Evolutionary conservation across 2,329 filamentous ascomycete species (phyloP).

Genomic region (Penicillium vulpinum): DNA sequence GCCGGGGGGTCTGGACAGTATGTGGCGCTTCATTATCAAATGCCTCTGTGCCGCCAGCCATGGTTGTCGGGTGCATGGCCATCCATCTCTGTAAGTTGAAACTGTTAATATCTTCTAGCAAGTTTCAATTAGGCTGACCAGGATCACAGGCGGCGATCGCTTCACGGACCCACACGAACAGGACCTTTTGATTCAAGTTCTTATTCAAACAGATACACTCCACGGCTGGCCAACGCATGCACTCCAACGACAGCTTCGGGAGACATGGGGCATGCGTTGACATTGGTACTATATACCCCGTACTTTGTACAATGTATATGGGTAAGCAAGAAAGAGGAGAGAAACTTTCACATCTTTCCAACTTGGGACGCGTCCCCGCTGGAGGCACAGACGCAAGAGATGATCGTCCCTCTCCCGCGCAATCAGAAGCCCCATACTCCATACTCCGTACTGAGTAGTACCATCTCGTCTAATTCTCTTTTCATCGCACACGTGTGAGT

Average conservation of each 20-base stretch:
- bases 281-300: background rate
- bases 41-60: constrained; percentile 22
- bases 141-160: constrained; percentile 23
- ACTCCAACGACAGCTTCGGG: constrained; percentile 20
- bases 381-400: background rate
- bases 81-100: constrained; percentile 22
- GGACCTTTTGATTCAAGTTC: constrained; percentile 22
- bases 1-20: constrained; percentile 26
- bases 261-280: constrained; percentile 21
- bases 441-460: background rate
- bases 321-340: background rate
- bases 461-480: background rate
- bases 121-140: constrained; percentile 4
- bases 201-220: constrained; percentile 17
- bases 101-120: background rate
- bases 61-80: constrained; percentile 27
- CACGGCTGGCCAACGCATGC: constrained; percentile 25
- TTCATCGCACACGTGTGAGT: background rate
- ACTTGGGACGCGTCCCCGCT: background rate
- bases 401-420: background rate
- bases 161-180: constrained; percentile 26
- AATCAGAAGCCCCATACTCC: background rate
- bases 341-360: background rate
- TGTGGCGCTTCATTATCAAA: constrained; percentile 28
- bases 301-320: no score